Conservation (phyloP, 1,284 basidiomycete genomes). For the Pyrrhoderma noxium region DNA sequence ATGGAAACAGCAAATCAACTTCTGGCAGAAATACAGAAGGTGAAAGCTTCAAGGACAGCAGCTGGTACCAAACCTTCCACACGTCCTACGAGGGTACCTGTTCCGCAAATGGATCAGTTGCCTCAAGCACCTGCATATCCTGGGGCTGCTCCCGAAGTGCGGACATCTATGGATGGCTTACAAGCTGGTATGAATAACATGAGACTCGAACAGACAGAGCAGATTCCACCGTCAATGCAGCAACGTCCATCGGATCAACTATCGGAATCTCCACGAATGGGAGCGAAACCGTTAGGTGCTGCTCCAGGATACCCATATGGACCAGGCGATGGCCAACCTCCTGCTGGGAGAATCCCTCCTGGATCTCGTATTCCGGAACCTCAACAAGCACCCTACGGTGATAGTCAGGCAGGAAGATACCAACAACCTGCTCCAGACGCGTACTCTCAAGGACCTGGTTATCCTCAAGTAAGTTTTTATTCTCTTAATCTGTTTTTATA, state of each 20-base stretch:
- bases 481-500: not conserved
- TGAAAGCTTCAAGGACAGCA: conserved; percentile 62
- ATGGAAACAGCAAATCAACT: conserved; percentile 99
- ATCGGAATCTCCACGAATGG: conserved; percentile 24
- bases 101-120: conserved; percentile 24
- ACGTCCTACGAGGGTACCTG: conserved; percentile 19
- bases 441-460: conserved; percentile 19
- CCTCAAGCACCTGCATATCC: conserved; percentile 27
- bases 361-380: conserved; percentile 19
- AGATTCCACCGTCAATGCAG: conserved; percentile 5
- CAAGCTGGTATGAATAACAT: conserved; percentile 11
- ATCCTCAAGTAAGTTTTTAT: conserved; percentile 4
- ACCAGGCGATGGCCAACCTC: conserved; percentile 8
- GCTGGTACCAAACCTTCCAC: conserved; percentile 35
- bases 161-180: conserved; percentile 12
- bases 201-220: conserved; percentile 11
- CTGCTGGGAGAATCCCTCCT: conserved; percentile 8
- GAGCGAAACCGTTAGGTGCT: conserved; percentile 4
- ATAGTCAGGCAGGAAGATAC: conserved; percentile 11
- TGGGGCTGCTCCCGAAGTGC: conserved; percentile 16
- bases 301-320: conserved; percentile 19
- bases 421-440: conserved; percentile 22
- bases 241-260: conserved; percentile 2
- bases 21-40: conserved; percentile 78
- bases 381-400: conserved; percentile 5